These are phyloP conservation scores for Phylloporus rhodoxanthus DNA, from an alignment of 768 basidiomycete species.

Conservation along the genomic window DNA sequence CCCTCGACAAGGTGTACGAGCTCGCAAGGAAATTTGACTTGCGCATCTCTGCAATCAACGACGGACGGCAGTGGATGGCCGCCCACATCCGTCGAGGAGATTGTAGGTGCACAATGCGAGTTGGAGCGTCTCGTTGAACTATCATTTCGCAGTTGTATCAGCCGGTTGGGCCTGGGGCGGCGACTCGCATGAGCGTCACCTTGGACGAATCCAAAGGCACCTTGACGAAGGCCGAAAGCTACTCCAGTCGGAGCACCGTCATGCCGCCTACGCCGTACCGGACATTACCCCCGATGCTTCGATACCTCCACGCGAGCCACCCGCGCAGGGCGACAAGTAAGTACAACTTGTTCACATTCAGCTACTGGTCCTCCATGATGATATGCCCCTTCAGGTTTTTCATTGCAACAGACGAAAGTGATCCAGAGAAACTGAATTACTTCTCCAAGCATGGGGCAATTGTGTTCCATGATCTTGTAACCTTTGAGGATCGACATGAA, in stretches of 20 bases:
- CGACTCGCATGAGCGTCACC: constrained; percentile 27
- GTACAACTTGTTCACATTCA: neutral
- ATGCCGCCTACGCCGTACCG: constrained; percentile 14
- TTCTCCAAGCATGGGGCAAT: constrained; percentile 32
- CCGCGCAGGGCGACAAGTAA: constrained; percentile 15
- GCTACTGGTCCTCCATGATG: neutral
- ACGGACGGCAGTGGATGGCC: constrained; percentile 33
- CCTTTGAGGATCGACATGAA: constrained; percentile 33
- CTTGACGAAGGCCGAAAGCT: constrained; percentile 27
- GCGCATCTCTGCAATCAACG: constrained; percentile 20
- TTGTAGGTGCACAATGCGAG: constrained; percentile 20
- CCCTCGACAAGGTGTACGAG: constrained; percentile 19
- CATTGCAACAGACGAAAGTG: constrained; percentile 35
- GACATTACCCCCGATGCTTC: constrained; percentile 8
- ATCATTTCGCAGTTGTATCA: constrained; percentile 17
- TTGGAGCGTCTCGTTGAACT: neutral
- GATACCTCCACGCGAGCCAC: constrained; percentile 14
- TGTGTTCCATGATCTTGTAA: constrained; percentile 35
- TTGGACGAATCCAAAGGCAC: constrained; percentile 28
- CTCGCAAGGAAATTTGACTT: constrained; percentile 22
- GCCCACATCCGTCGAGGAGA: constrained; percentile 37
- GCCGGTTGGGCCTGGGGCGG: constrained; percentile 31
- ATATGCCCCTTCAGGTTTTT: constrained; percentile 19
- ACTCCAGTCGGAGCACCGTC: constrained; percentile 17
- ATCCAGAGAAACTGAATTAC: constrained; percentile 25